Evolutionary conservation across 2,329 filamentous ascomycete genomes (phyloP), one percentile per base, ranked within the genome.

Genomic region (Diaporthe citriasiana): DNA sequence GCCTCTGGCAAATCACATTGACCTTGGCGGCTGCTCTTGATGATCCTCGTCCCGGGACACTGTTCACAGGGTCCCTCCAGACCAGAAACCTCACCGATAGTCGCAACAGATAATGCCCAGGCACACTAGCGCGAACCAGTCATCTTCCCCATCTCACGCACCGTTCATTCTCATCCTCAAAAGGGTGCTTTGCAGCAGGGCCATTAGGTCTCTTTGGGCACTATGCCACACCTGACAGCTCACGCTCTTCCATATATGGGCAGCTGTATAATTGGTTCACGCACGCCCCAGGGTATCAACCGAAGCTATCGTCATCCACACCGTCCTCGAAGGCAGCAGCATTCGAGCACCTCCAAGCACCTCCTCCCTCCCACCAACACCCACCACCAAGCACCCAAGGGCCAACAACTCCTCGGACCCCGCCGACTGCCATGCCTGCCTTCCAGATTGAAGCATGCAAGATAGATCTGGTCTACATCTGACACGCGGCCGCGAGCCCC

Each of bases 221-320:
- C 63, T 13, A 68, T 53, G 47, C 47, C 63, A 53, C 63, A 68
- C 63, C 63, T 53, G 63, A 40, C 63, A 68, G 27, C 63, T 40
- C 47, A 53, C 40, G 33, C 33, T 15, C 63, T 68, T 68, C 63
- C 47, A 68, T 30, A 68, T 68, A 33, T 51, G 63, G 63, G 63
- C 63, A 68, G n/a, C 47, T 68, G 33, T 33, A 4, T 13, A 38
- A 68, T 53, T 51, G 45, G 63, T 7, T 22, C 33, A 51, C 15
- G 30, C 45, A 38, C 33, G 22, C 45, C 30, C 35, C 45, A 47
- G 50, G 13, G 30, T 7, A 66, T 25, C 63, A 66, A 51, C 45
- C 45, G 30, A 51, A 51, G 45, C 63, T 38, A 66, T 51, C 63
- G 30, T 51, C 63, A 51, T 38, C 45, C 27, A 27, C 45, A 66